phyloP scores from a whole-genome alignment of 2,329 filamentous ascomycete genomes.

The Microcera coccophila region DNA sequence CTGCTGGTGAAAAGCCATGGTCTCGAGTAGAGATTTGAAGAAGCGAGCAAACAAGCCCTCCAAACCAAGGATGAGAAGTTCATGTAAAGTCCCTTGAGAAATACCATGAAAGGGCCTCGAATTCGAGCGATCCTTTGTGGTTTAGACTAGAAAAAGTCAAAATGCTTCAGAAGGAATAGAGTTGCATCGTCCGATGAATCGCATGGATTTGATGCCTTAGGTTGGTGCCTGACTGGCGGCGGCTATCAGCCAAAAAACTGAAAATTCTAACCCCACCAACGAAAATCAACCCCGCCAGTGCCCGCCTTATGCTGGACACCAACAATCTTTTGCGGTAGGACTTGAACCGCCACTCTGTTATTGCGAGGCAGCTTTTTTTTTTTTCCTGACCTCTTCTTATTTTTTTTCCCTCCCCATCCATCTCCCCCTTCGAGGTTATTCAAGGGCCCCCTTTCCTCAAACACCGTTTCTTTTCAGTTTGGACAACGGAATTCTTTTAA shows the following conservation, averaged over 20 bases:
- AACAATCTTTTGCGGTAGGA: slow-evolving; percentile 17
- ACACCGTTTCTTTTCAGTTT: slow-evolving; percentile 21
- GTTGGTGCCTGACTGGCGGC: slow-evolving; percentile 33
- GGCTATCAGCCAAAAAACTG: slow-evolving; percentile 33
- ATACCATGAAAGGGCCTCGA: too few relatives aligned
- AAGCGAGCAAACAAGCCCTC: too few relatives aligned
- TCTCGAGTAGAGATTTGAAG: too few relatives aligned
- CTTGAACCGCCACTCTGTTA: slow-evolving; percentile 27
- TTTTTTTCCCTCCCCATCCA: slow-evolving; percentile 9
- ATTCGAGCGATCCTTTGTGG: too few relatives aligned
- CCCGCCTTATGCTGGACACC: slow-evolving; percentile 32
- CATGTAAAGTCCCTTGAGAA: too few relatives aligned
- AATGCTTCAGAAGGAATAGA: too few relatives aligned
- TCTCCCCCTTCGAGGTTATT: slow-evolving; percentile 12
- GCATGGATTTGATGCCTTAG: slow-evolving; percentile 29
- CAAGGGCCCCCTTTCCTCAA: slow-evolving; percentile 23
- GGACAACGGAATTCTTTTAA: slow-evolving; percentile 14
- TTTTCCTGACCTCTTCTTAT: slow-evolving; percentile 25
- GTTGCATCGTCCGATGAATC: too few relatives aligned
- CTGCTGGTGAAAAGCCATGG: too few relatives aligned
- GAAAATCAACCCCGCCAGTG: slow-evolving; percentile 42
- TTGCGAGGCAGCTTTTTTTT: slow-evolving; percentile 13
- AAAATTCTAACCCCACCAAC: slow-evolving; percentile 37
- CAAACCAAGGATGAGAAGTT: too few relatives aligned
- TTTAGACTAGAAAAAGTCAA: too few relatives aligned